Evolutionary conservation across 129 eudicot species (phyloP).

Genomic region (Flaveria bidentis): DNA sequence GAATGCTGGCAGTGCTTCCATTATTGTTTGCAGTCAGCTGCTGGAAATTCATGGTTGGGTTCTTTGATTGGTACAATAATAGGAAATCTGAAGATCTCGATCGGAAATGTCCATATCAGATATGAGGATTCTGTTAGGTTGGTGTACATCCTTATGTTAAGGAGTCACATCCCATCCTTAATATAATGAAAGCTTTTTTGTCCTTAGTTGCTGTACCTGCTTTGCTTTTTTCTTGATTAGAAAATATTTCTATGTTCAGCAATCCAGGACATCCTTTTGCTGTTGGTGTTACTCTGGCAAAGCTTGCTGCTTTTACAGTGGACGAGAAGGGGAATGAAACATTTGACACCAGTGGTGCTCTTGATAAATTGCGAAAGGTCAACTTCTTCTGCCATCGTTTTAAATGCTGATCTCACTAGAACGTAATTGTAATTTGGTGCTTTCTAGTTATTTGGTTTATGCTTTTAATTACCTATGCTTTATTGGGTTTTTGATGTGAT

Average conservation of each 20-base stretch:
- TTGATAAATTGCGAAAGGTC: conserved; percentile 93
- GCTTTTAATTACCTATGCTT: background rate
- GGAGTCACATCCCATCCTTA: conserved; percentile 6
- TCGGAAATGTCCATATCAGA: conserved; percentile 95
- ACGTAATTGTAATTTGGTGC: background rate
- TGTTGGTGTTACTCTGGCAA: conserved; percentile 91
- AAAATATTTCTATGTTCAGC: conserved; percentile 33
- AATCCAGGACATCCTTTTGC: conserved; percentile 92
- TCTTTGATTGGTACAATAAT: conserved; percentile 88
- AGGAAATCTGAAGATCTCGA: conserved; percentile 91
- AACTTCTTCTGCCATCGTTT: conserved; percentile 26
- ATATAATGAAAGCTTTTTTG: background rate
- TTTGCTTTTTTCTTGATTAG: background rate
- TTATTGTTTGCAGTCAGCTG: conserved; percentile 52
- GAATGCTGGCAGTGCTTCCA: conserved; percentile 18
- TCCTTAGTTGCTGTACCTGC: conserved; percentile 10
- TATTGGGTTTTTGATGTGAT: conserved; percentile 4
- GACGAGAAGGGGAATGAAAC: conserved; percentile 98
- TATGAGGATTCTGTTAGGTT: conserved; percentile 92
- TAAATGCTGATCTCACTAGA: conserved; percentile 8
- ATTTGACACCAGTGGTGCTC: conserved; percentile 97
- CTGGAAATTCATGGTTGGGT: conserved; percentile 93
- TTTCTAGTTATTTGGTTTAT: background rate
- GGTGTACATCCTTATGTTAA: background rate
- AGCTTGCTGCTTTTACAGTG: conserved; percentile 98